phyloP scores from a whole-genome alignment of 495 filamentous ascomycete species.

The Hypoxylon cercidicola region DNA sequence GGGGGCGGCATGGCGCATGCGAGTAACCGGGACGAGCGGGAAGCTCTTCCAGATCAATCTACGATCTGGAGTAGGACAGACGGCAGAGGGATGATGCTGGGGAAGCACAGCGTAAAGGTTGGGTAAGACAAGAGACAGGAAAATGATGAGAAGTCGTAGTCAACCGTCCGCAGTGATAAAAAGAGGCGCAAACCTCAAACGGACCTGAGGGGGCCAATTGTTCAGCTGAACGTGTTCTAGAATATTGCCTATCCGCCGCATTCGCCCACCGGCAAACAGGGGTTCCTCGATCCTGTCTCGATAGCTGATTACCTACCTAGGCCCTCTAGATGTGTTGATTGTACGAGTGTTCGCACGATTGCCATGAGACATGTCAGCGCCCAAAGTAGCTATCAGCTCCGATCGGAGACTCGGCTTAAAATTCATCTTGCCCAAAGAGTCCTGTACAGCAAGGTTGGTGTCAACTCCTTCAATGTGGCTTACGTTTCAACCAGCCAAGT shows the following conservation, averaged over 20 bases:
- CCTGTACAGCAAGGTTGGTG: not conserved
- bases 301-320: slow-evolving; percentile 2
- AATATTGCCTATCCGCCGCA: not conserved
- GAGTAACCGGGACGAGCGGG: not conserved
- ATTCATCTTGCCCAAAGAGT: too few species aligned
- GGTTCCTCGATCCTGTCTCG: not conserved
- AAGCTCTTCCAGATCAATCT: slow-evolving; percentile 1
- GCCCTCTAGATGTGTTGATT: not conserved
- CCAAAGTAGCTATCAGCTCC: not conserved
- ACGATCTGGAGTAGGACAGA: not conserved
- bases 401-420: not conserved
- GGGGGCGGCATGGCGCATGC: slow-evolving; percentile 5
- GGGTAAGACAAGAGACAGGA: not conserved
- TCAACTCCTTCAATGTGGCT: not conserved
- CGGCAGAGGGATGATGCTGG: not conserved
- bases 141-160: not conserved
- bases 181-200: not conserved
- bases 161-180: not conserved
- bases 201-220: not conserved
- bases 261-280: not conserved
- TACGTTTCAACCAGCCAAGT: not conserved
- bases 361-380: not conserved
- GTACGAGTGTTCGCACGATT: not conserved
- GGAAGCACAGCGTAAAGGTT: not conserved
- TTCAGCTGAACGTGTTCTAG: slow-evolving; percentile 16